phyloP scores from a whole-genome alignment of 805 yeast genomes.

The Maudiozyma bulderi region DNA sequence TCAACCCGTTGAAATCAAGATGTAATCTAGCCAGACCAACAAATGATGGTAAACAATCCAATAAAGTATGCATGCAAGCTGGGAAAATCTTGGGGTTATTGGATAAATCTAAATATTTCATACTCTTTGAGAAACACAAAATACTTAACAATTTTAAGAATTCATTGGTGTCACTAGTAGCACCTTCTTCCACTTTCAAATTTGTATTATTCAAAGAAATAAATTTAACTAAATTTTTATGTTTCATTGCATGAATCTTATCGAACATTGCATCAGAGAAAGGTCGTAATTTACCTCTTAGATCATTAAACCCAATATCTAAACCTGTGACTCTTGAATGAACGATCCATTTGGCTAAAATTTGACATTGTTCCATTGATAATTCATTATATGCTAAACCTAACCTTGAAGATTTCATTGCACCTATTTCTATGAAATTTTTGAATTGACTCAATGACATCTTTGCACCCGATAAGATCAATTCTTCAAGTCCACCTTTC shows the following conservation, averaged over 20 bases:
- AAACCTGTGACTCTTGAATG: slow-evolving; percentile 48
- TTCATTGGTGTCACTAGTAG: slow-evolving; percentile 28
- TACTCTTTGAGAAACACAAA: slow-evolving; percentile 43
- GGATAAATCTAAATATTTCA: slow-evolving; percentile 70
- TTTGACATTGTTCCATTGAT: slow-evolving; percentile 43
- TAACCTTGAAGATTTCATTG: slow-evolving; percentile 46
- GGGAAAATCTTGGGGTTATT: slow-evolving; percentile 68
- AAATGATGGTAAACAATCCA: slow-evolving; percentile 61
- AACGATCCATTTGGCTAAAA: slow-evolving; percentile 51
- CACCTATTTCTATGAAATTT: slow-evolving; percentile 53
- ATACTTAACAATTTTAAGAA: slow-evolving; percentile 35
- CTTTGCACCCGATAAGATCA: slow-evolving; percentile 75
- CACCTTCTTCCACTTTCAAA: slow-evolving; percentile 38
- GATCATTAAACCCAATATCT: slow-evolving; percentile 78
- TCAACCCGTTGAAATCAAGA: slow-evolving; percentile 58
- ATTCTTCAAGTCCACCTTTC: slow-evolving; percentile 72
- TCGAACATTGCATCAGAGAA: slow-evolving; percentile 21
- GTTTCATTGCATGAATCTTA: slow-evolving; percentile 17
- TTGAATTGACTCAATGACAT: slow-evolving; percentile 45
- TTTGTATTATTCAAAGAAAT: slow-evolving; percentile 62
- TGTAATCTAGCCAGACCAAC: slow-evolving; percentile 55
- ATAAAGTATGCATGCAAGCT: slow-evolving; percentile 39
- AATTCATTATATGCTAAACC: slow-evolving; percentile 78
- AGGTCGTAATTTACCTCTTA: slow-evolving; percentile 30
- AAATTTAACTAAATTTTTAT: slow-evolving; percentile 32